Conservation (phyloP, 495 filamentous ascomycete species). For the Neurospora pannonica region DNA sequence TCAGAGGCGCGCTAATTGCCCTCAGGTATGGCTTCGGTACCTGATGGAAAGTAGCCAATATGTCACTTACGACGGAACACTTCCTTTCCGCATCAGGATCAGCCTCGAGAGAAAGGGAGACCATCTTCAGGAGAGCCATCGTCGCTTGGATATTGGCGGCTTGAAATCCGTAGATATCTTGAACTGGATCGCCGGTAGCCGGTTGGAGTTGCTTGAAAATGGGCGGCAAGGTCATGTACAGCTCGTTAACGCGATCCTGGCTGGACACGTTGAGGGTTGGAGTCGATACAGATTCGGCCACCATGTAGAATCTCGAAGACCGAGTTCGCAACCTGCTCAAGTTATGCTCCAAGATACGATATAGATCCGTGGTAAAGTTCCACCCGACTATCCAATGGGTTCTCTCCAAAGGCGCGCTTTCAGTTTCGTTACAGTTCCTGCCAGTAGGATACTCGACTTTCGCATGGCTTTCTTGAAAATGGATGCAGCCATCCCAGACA, state of each 20-base stretch:
- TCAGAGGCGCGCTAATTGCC: constrained; percentile 41
- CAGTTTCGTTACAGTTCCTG: constrained; percentile 29
- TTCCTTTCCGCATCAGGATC: constrained; percentile 33
- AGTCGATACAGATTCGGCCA: constrained; percentile 10
- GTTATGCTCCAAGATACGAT: constrained; percentile 40
- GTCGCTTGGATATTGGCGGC: constrained; percentile 46
- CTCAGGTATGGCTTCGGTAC: constrained; percentile 37
- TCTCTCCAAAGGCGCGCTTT: constrained; percentile 7
- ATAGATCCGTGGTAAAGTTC: constrained; percentile 45
- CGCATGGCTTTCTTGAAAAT: constrained; percentile 34
- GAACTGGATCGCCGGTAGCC: constrained; percentile 22
- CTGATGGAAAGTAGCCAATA: constrained; percentile 35
- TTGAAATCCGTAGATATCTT: constrained; percentile 40
- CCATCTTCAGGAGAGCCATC: constrained; percentile 41
- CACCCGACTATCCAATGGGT: constrained; percentile 40
- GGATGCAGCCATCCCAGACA: constrained; percentile 38
- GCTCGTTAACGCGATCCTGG: constrained; percentile 29
- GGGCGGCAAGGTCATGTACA: constrained; percentile 31
- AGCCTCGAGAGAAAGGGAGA: constrained; percentile 32
- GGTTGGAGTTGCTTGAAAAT: constrained; percentile 29
- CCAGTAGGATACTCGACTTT: constrained; percentile 37
- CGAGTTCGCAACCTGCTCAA: constrained; percentile 19
- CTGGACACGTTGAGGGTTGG: constrained; percentile 21
- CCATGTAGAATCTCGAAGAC: constrained; percentile 16
- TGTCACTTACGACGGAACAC: constrained; percentile 38